A percentile compares a stretch with the other conserved stretches of the same genome.
Conservation (phyloP, 352 stramenopile genomes). For the Phytopythium sindhum region DNA sequence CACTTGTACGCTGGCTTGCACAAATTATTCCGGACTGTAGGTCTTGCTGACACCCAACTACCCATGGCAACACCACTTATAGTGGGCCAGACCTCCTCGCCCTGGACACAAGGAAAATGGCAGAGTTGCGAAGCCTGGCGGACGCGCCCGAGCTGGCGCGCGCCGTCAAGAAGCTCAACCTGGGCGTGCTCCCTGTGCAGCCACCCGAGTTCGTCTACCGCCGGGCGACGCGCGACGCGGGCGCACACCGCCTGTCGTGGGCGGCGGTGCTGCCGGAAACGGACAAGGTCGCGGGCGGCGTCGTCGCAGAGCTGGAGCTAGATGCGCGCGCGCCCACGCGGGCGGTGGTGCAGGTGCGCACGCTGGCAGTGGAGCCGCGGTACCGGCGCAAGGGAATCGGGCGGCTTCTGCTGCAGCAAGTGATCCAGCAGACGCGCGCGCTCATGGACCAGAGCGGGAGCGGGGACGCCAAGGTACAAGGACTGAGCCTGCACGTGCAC, state of each 20-base stretch:
- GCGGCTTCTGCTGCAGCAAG: slow-evolving; percentile 26
- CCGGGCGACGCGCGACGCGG: slow-evolving; percentile 41
- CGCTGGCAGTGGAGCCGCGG: slow-evolving; percentile 29
- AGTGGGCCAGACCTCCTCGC: neutral
- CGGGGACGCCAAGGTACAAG: neutral
- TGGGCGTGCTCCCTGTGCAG: slow-evolving; percentile 64
- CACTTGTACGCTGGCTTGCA: neutral
- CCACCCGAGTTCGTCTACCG: slow-evolving; percentile 61
- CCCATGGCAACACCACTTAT: neutral
- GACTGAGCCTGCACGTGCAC: slow-evolving; percentile 59
- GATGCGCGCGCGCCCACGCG: slow-evolving; percentile 11
- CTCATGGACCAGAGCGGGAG: slow-evolving; percentile 7
- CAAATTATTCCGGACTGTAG: neutral
- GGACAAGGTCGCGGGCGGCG: slow-evolving; percentile 19
- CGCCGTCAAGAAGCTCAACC: slow-evolving; percentile 62
- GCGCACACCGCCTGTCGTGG: slow-evolving; percentile 35
- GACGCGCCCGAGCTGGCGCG: slow-evolving; percentile 34
- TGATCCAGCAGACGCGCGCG: slow-evolving; percentile 21
- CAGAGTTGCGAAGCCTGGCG: slow-evolving; percentile 44
- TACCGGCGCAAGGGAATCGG: slow-evolving; percentile 41
- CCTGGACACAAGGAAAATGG: neutral
- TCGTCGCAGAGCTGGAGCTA: slow-evolving; percentile 38
- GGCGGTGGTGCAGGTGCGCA: slow-evolving; percentile 36
- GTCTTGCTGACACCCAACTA: neutral
- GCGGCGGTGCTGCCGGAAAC: slow-evolving; percentile 18